Base-by-base conservation (phyloP, 2,329 filamentous ascomycete genomes). In the Aspergillus sp. region DNA sequence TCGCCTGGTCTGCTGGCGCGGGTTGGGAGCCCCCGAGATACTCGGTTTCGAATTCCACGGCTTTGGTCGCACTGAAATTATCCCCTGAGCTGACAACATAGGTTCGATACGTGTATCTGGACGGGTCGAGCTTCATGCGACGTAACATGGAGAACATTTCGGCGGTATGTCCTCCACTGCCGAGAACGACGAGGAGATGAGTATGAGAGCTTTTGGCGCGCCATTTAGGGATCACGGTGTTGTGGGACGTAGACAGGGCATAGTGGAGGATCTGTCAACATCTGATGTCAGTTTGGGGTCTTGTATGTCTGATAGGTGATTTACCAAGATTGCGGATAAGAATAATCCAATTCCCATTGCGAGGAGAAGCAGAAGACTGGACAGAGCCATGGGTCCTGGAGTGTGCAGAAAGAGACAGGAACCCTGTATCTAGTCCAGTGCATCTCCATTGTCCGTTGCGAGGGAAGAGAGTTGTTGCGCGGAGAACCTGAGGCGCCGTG, bases 111-210 rank as follows among this genome's bases (percentile, higher is more conserved):
- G 74, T 77, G 67, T 73, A 86, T 73, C 64, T 71, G 68, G 49
- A 68, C 42, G 58, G 77, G 42, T 73, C 64, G 38, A 78, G 36
- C 73, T 72, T 53, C 76, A 78, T 65, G 81, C 82, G 59, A 81
- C 82, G 60, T 78, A 99, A 83, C 77, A 97, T 88, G 65, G 88
- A 85, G 57, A 96, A 80, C 88, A 99, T 96, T 73, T 99, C 94
- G 45, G 91, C 87, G 0, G 94, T 97, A 73, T 99, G 94, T 1
- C 94, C 94, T 29, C 94, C 94, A 2, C 89, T 95, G 48, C 94
- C 94, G 20, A 97, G 87, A 21, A 97, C 86, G 58, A 96, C 82
- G 29, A 96, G 78, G 49, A 91, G 77, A 70, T 92, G 85, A 5
- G 78, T 77, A 21, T 76, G 75, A 3, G 55, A 54, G 47, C 61